phyloP scores from a whole-genome alignment of 768 basidiomycete species.

The Trametes cingulata region DNA sequence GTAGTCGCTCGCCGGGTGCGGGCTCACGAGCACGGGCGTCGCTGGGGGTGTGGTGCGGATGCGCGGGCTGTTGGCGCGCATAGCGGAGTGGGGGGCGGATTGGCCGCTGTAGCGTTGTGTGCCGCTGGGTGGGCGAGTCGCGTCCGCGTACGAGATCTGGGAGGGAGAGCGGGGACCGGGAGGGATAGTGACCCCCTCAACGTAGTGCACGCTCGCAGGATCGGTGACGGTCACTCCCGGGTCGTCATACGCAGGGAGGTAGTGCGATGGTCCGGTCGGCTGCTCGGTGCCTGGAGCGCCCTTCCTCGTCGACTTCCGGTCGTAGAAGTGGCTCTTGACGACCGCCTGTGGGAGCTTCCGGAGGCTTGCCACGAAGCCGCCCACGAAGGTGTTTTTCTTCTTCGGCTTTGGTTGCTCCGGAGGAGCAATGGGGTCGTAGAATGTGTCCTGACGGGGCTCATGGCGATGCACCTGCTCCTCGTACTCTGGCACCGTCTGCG shows the following conservation, averaged over 20 bases:
- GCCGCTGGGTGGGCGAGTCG: neutral
- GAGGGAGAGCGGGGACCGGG: neutral
- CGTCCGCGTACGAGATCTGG: constrained; percentile 4
- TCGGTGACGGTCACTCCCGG: constrained; percentile 19
- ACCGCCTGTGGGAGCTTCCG: constrained; percentile 22
- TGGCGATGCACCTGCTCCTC: neutral
- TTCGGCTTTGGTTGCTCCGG: neutral
- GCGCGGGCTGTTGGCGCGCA: neutral
- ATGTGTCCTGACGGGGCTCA: neutral
- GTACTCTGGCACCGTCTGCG: neutral
- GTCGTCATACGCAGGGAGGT: constrained; percentile 21
- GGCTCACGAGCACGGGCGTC: constrained; percentile 32
- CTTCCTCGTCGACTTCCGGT: constrained; percentile 20
- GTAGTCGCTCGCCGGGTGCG: constrained; percentile 36
- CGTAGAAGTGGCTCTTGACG: constrained; percentile 13
- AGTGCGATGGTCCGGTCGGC: constrained; percentile 6
- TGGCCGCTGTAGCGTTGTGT: constrained; percentile 7
- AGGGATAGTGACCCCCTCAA: constrained; percentile 17
- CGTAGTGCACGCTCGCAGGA: constrained; percentile 21
- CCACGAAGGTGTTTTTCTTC: constrained; percentile 25
- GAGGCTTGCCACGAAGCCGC: constrained; percentile 27
- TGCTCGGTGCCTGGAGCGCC: constrained; percentile 13
- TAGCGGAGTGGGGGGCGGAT: neutral
- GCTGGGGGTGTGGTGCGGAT: constrained; percentile 7
- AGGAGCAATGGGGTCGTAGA: neutral